Base-by-base conservation (phyloP, 2,329 filamentous ascomycete species). In the Aspergillus sp. region DNA sequence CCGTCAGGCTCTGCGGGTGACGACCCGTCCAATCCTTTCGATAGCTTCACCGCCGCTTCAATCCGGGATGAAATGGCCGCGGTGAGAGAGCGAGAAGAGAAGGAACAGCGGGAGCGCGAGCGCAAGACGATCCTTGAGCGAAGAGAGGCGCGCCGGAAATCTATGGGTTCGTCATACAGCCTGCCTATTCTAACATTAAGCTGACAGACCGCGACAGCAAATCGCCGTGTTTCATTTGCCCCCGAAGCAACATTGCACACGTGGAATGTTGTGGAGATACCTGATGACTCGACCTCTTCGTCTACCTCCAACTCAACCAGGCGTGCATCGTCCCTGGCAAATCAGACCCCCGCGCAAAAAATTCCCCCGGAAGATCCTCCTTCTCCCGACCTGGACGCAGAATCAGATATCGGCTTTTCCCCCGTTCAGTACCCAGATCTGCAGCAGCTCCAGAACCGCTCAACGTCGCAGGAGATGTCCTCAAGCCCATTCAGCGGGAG, bases 171-270 rank as follows among this genome's bases (percentile, higher is more conserved):
- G 74, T 68, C 48, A 15, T 8, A 38, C 7, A 10, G 19, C 15
- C 19, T 28, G 13, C n/a, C 7, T 25, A 38, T 0, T 25, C 19
- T 12, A 8, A 17, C 15, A 28, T 36, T 21, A 28, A 36, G 52
- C 68, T 73, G 58, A 74, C 56, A 58, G 52, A 60, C 57, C 13
- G 57, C 49, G 38, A 57, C 38, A 85, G 85, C 94, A 51, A 96
- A 95, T 74, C 88, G 95, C 70, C 88, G 95, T 72, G 95, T 99
- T 36, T 98, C 94, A 0, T 99, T 99, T 76, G 95, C 95, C 4
- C 95, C 95, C 1, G 95, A 99, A 78, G 95, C 95, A 12, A 99
- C 95, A 3, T 83, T 99, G 38, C 95, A 99, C 74, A 99, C 95
- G 0, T 98, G 96, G 84, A 93, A 98, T 72, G 93, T 95, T 58